These are phyloP conservation scores for Pueraria montana DNA, from an alignment of 306 rosid species.

Conservation along the genomic window DNA sequence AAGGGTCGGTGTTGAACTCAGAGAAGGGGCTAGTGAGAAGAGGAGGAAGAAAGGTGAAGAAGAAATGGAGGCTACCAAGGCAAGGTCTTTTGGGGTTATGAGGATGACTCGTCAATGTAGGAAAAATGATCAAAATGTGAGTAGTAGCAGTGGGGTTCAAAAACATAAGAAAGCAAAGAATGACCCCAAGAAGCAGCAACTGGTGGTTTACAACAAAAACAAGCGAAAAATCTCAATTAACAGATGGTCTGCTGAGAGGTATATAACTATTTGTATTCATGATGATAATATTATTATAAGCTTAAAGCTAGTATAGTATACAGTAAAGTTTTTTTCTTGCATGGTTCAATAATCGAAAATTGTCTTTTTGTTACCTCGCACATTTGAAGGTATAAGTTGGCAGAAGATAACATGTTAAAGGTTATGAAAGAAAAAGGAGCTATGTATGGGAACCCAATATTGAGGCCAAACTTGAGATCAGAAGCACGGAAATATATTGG, in stretches of 20 bases:
- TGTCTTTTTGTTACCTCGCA: neutral
- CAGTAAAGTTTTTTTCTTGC: neutral
- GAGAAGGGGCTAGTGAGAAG: slow-evolving; percentile 5
- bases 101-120: slow-evolving; percentile 56
- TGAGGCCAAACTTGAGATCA: slow-evolving; percentile 75
- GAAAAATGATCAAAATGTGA: slow-evolving; percentile 49
- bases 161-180: slow-evolving; percentile 41
- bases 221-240: slow-evolving; percentile 62
- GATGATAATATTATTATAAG: neutral
- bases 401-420: slow-evolving; percentile 82
- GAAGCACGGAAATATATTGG: slow-evolving; percentile 91
- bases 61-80: slow-evolving; percentile 34
- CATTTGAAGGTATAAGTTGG: slow-evolving; percentile 72
- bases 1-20: slow-evolving; percentile 5
- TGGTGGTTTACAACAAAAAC: slow-evolving; percentile 48
- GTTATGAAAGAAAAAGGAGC: slow-evolving; percentile 80
- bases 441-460: slow-evolving; percentile 70
- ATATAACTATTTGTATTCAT: neutral
- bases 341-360: neutral
- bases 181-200: slow-evolving; percentile 52
- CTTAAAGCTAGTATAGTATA: neutral
- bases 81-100: slow-evolving; percentile 26
- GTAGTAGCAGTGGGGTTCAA: slow-evolving; percentile 36
- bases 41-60: slow-evolving; percentile 51
- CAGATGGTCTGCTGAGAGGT: slow-evolving; percentile 67